Conservation (phyloP, 2,329 filamentous ascomycete genomes). For the Aureobasidium pullulans region DNA sequence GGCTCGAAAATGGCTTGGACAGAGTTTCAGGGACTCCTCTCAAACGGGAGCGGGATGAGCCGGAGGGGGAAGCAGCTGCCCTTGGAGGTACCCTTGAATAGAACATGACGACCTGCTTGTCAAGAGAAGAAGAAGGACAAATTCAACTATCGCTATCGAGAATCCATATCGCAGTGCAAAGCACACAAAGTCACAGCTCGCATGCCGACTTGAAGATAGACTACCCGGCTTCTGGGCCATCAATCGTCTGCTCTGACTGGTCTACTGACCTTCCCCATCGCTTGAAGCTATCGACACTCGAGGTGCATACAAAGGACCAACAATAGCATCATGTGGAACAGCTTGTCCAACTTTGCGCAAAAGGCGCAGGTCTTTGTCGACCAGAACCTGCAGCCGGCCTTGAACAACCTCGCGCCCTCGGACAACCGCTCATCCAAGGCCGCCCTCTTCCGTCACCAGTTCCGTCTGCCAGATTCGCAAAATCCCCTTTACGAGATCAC, state of each 20-base stretch:
- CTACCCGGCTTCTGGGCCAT: background rate
- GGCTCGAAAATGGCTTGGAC: background rate
- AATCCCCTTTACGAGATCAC: constrained; percentile 93
- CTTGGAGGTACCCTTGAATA: background rate
- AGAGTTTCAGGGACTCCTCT: background rate
- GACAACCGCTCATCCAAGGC: constrained; percentile 84
- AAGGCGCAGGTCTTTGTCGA: constrained; percentile 95
- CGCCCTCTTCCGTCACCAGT: constrained; percentile 89
- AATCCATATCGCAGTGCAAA: background rate
- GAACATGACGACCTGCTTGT: background rate
- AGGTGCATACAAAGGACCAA: background rate
- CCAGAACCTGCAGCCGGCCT: constrained; percentile 57
- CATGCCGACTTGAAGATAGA: background rate
- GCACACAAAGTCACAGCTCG: background rate
- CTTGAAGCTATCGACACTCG: too few relatives aligned
- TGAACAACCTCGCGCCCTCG: constrained; percentile 55
- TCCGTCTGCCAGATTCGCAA: constrained; percentile 86
- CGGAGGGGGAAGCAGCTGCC: background rate
- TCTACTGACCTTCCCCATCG: background rate
- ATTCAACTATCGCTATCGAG: background rate
- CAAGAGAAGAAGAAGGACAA: background rate
- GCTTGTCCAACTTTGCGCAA: constrained; percentile 76
- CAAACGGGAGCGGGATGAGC: background rate
- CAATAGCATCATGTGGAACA: constrained; percentile 47
- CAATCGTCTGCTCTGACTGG: background rate